A percentile compares a stretch with the other conserved stretches of the same genome.
Conservation (phyloP, 192 early-diverging fungal genomes). For the Coemansia sp. region DNA sequence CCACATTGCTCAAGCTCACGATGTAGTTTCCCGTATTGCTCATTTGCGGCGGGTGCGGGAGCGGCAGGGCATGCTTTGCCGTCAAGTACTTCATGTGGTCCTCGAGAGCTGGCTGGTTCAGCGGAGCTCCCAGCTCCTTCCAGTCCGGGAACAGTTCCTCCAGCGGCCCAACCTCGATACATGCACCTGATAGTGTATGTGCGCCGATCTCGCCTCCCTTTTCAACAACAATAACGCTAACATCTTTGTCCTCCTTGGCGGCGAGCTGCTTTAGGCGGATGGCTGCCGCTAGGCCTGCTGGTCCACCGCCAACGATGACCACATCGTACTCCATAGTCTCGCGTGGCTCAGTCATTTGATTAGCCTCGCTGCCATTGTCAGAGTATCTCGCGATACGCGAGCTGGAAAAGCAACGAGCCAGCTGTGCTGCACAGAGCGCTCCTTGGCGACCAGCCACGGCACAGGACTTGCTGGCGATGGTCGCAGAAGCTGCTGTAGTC, state of each 20-base stretch:
- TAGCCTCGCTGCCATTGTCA: conserved; percentile 49
- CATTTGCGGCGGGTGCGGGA: conserved; percentile 94
- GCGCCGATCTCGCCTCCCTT: conserved; percentile 95
- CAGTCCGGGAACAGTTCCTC: conserved; percentile 98
- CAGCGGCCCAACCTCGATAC: conserved; percentile 89
- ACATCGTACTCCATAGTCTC: conserved; percentile 92
- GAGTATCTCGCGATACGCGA: conserved; percentile 16
- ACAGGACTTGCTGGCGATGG: not conserved
- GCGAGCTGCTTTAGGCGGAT: conserved; percentile 95
- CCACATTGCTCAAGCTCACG: conserved; percentile 91
- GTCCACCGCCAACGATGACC: conserved; percentile 94
- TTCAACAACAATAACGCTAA: conserved; percentile 90
- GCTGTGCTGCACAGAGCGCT: not conserved
- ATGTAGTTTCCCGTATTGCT: conserved; percentile 98
- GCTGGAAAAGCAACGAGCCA: conserved; percentile 6
- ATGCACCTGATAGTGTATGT: conserved; percentile 95
- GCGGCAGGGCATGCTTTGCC: conserved; percentile 70
- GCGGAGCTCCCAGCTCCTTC: conserved; percentile 94
- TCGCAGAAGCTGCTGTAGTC: too few species aligned
- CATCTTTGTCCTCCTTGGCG: conserved; percentile 74
- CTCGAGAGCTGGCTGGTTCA: conserved; percentile 80
- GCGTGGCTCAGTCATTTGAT: conserved; percentile 61
- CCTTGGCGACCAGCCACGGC: not conserved
- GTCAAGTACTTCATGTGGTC: conserved; percentile 92
- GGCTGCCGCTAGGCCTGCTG: conserved; percentile 92